These are phyloP conservation scores for Kodamaea neixiangensis DNA, from an alignment of 805 yeast genomes.

Conservation along the genomic window DNA sequence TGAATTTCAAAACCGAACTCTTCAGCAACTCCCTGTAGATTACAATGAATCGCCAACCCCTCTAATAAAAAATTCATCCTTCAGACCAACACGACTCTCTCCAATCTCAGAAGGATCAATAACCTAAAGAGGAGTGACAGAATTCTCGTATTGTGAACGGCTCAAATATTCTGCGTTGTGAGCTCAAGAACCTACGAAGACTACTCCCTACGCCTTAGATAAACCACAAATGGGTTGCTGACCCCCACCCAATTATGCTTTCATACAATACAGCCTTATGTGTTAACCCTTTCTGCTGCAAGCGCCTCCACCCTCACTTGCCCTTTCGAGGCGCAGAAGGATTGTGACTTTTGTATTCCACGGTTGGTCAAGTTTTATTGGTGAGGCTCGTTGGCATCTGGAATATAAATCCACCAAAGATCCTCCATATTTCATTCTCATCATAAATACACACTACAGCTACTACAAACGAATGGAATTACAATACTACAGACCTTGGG, in stretches of 20 bases:
- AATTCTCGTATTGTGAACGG: not conserved
- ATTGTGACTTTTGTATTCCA: not conserved
- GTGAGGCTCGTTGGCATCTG: not conserved
- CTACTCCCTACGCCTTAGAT: not conserved
- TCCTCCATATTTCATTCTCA: not conserved
- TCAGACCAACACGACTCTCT: too few relatives aligned
- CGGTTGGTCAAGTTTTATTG: not conserved
- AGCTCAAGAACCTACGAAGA: not conserved
- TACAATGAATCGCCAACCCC: too few relatives aligned
- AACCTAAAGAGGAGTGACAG: too few relatives aligned
- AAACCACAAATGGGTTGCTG: not conserved
- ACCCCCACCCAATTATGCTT: not conserved
- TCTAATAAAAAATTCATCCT: too few relatives aligned
- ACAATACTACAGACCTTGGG: conserved; percentile 1
- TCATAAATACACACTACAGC: not conserved
- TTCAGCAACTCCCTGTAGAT: too few relatives aligned
- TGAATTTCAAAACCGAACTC: too few relatives aligned
- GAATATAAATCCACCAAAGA: not conserved
- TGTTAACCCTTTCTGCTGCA: not conserved
- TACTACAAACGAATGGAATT: not conserved
- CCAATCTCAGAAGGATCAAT: too few relatives aligned
- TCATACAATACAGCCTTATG: not conserved
- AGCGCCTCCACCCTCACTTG: not conserved
- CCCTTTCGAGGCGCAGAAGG: not conserved
- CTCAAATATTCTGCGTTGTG: not conserved